These are phyloP conservation scores for Carnegiea gigantea DNA, from an alignment of 179 eudicot genomes.

Conservation along the genomic window DNA sequence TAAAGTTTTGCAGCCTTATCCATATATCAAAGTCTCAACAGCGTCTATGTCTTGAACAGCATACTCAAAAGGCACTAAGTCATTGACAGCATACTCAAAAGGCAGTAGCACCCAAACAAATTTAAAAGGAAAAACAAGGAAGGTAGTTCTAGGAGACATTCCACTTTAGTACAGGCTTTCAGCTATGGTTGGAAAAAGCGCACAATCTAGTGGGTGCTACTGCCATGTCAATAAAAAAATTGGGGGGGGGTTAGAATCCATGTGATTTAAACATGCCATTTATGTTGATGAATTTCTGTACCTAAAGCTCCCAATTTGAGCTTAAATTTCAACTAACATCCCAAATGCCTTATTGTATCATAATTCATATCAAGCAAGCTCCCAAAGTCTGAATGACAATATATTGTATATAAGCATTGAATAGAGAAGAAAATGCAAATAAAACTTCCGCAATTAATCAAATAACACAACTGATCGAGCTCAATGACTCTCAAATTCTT, in stretches of 20 bases:
- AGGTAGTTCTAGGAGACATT: too few relatives aligned
- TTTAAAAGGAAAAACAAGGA: too few relatives aligned
- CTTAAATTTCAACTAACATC: neutral
- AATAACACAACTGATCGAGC: neutral
- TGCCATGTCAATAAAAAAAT: neutral
- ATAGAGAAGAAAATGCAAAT: neutral
- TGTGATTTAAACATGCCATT: too few relatives aligned
- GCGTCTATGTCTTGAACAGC: too few relatives aligned
- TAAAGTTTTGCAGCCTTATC: too few relatives aligned
- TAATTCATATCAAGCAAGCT: neutral
- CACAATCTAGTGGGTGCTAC: neutral
- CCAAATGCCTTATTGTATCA: neutral
- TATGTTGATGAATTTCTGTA: neutral
- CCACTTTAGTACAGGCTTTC: neutral
- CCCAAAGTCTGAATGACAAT: neutral
- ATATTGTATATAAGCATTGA: neutral
- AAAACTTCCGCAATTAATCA: conserved; percentile 7
- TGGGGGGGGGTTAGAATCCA: neutral
- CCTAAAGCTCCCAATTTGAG: neutral
- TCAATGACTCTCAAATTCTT: conserved; percentile 5
- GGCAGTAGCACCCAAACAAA: too few relatives aligned
- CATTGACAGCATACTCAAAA: neutral
- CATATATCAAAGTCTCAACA: too few relatives aligned
- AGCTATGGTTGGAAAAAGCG: neutral
- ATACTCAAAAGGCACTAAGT: neutral